These are phyloP conservation scores for Acanthamoeba quina DNA, from an alignment of 208 protist species.

Conservation along the genomic window DNA sequence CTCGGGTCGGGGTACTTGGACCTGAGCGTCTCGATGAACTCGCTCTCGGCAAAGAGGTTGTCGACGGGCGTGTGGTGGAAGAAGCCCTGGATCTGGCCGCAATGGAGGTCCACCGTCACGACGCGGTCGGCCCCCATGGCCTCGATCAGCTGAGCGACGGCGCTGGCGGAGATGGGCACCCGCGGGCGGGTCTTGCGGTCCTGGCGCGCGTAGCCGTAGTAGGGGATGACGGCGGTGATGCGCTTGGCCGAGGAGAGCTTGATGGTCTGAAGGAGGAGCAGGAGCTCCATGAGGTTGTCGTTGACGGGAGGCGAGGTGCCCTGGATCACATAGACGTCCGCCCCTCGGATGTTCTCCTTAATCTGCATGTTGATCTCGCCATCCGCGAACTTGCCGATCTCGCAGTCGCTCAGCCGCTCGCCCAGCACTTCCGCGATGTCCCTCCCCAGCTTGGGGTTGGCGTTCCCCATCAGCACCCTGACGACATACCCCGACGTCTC, in stretches of 20 bases:
- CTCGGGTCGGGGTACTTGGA: background rate
- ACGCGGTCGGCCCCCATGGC: constrained; percentile 67
- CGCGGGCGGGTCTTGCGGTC: constrained; percentile 95
- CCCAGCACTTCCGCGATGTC: constrained; percentile 30
- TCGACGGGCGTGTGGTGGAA: constrained; percentile 95
- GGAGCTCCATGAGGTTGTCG: constrained; percentile 94
- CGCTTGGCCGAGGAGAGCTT: constrained; percentile 80
- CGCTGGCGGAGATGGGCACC: constrained; percentile 95
- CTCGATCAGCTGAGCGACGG: constrained; percentile 85
- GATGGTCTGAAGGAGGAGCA: constrained; percentile 80
- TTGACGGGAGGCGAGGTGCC: constrained; percentile 96
- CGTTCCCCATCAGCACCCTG: background rate
- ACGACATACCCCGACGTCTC: background rate
- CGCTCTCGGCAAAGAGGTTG: constrained; percentile 93
- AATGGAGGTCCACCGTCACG: constrained; percentile 82
- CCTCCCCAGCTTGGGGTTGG: constrained; percentile 38
- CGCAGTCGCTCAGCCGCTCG: background rate
- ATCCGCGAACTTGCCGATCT: constrained; percentile 69
- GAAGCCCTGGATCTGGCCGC: constrained; percentile 84
- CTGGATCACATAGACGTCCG: constrained; percentile 97
- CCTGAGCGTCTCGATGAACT: constrained; percentile 91
- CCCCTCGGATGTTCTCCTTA: constrained; percentile 95
- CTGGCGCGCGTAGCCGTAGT: constrained; percentile 94
- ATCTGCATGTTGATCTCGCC: constrained; percentile 91
- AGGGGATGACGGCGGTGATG: constrained; percentile 94